Evolutionary conservation across 306 rosid genomes (phyloP), one percentile per base, ranked within the genome.

Genomic region (Acacia acuminata): DNA sequence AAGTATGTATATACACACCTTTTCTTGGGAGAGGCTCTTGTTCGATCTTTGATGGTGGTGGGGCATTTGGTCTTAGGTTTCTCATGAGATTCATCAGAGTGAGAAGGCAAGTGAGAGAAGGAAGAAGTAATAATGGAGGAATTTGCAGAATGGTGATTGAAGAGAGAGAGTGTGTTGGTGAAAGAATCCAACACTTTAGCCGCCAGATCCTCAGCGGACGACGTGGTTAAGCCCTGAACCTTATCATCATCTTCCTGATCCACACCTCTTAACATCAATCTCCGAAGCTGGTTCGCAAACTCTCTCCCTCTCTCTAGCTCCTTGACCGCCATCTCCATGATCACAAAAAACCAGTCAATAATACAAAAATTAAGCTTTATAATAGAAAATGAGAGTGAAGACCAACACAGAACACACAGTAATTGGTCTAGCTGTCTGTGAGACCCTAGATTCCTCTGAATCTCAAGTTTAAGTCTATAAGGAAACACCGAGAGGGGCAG

Each of bases 11-110:
- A 50, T 50, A 50, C 15, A 76, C 6, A 17, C 97, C 95, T 91
- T 87, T 94, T 87, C 80, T 88, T 93, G 84, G 91, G 84, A 19
- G 84, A 77, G 1, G 92, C 91, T 67, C 94, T 86, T 38, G 88
- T 86, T 30, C 87, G 73, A 75, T 88, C 88, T 74, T 86, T 88
- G 24, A 58, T 60, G 9, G 70, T 55, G 42, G 70, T 43, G 36
- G 77, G 71, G 32, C 72, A 64, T 38, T 68, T 76, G 24, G 65
- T 87, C 87, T 77, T 84, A 69, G 77, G 85, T 79, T 88, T 88
- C 74, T 87, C 89, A 13, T 66, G 79, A 25, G 89, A 88, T 61
- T 88, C 88, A 32, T 88, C 86, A 17, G 87, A 84, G 32, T 84
- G 85, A 20, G 82, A 27, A 11, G 79, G 81, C 14, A 60, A 60